Evolutionary conservation across 83 land plant species (phyloP).

Genomic region (Picea abies): DNA sequence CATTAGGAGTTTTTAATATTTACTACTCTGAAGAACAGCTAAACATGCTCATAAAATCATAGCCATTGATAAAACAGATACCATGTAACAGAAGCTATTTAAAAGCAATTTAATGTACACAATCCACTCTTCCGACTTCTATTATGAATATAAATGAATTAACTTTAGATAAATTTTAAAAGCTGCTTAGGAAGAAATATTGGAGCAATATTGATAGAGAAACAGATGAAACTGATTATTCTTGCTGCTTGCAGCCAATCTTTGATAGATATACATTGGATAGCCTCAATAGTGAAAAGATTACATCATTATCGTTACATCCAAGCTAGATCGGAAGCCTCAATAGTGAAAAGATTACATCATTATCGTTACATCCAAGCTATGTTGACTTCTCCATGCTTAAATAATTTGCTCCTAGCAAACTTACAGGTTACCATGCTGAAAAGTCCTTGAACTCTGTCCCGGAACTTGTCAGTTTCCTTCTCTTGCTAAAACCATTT

Average conservation of each 20-base stretch:
- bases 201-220: no score
- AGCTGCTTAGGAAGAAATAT: no score
- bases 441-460: slow-evolving; percentile 80
- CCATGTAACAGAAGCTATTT: background rate
- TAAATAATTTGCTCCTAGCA: slow-evolving; percentile 39
- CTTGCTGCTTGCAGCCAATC: background rate
- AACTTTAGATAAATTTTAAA: background rate
- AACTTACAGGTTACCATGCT: slow-evolving; percentile 60
- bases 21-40: no score
- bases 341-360: background rate
- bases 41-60: no score
- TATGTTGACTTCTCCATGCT: slow-evolving; percentile 22
- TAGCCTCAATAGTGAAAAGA: background rate
- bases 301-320: slow-evolving; percentile 4
- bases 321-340: background rate
- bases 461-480: slow-evolving; percentile 44
- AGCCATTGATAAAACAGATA: no score
- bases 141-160: background rate
- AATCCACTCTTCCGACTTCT: no score
- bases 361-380: background rate
- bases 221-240: background rate
- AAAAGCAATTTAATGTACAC: background rate
- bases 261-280: background rate
- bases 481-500: slow-evolving; percentile 53
- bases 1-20: no score